Percentiles rank a stretch among this genome's conserved stretches.
Evolutionary conservation across 106 monocot genomes (phyloP).

Genomic region (Acanthochlamys bracteata): DNA sequence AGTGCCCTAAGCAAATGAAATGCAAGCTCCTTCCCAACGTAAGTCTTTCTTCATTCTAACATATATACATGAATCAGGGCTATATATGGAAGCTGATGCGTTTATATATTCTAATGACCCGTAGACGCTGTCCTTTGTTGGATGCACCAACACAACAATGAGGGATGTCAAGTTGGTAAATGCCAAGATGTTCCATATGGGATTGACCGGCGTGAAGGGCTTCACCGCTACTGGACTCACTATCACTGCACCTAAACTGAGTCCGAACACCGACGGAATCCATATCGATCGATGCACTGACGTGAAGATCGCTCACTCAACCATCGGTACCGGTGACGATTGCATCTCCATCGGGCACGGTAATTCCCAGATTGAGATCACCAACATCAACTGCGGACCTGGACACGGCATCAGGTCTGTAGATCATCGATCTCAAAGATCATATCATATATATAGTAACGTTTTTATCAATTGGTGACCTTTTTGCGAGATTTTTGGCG

Average conservation of each 20-base stretch:
- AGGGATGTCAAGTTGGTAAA: constrained; percentile 17
- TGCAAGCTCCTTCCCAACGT: constrained; percentile 84
- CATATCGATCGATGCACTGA: constrained; percentile 27
- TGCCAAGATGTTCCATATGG: constrained; percentile 38
- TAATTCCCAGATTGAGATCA: constrained; percentile 9
- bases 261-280: constrained; percentile 56
- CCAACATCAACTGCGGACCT: constrained; percentile 27
- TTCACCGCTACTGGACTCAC: constrained; percentile 8
- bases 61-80: too few relatives aligned
- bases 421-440: too few relatives aligned
- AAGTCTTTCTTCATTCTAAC: constrained; percentile 2
- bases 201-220: constrained; percentile 10
- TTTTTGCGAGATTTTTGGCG: too few relatives aligned
- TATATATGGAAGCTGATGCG: background rate
- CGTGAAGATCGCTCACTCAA: constrained; percentile 16
- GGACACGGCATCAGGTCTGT: constrained; percentile 42
- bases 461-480: too few relatives aligned
- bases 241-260: constrained; percentile 16
- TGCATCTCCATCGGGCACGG: constrained; percentile 37
- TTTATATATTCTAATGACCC: background rate
- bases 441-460: too few relatives aligned
- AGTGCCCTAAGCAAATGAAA: constrained; percentile 44
- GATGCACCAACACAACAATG: constrained; percentile 14
- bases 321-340: constrained; percentile 40
- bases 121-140: constrained; percentile 27